Conservation (phyloP, 2,329 filamentous ascomycete genomes). For the Penicillium sp. region DNA sequence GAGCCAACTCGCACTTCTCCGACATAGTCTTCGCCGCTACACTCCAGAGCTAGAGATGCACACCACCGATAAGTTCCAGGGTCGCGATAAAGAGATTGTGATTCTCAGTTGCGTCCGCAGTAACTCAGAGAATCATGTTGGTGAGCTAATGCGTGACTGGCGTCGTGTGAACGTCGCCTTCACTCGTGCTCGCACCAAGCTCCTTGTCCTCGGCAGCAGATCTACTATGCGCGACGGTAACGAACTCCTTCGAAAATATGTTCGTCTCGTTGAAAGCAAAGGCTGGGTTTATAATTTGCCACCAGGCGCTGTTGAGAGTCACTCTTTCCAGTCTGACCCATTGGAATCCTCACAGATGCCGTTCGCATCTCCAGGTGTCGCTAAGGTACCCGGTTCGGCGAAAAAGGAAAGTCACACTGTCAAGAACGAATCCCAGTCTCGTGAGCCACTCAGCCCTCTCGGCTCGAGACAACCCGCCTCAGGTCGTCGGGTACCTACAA, state of each 20-base stretch:
- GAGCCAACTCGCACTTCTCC: slow-evolving; percentile 81
- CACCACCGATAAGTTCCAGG: slow-evolving; percentile 95
- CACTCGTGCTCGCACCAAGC: slow-evolving; percentile 86
- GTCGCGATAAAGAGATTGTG: slow-evolving; percentile 90
- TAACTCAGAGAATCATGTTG: slow-evolving; percentile 80
- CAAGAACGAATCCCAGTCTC: slow-evolving; percentile 22
- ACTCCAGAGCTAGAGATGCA: slow-evolving; percentile 80
- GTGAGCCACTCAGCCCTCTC: slow-evolving; percentile 33
- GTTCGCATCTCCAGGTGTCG: slow-evolving; percentile 19
- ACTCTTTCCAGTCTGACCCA: slow-evolving; percentile 60
- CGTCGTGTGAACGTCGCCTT: slow-evolving; percentile 93
- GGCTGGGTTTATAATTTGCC: slow-evolving; percentile 80
- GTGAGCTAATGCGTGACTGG: slow-evolving; percentile 89
- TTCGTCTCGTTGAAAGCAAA: slow-evolving; percentile 72
- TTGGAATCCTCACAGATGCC: slow-evolving; percentile 21
- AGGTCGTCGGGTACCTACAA: slow-evolving; percentile 55
- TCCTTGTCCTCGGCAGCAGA: slow-evolving; percentile 82
- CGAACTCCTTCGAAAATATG: slow-evolving; percentile 74
- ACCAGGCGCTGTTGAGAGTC: slow-evolving; percentile 61
- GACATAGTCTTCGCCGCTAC: slow-evolving; percentile 64
- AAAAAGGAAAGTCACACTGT: slow-evolving; percentile 24
- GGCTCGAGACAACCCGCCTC: slow-evolving; percentile 28
- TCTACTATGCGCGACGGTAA: slow-evolving; percentile 68
- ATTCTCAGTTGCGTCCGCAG: slow-evolving; percentile 84
- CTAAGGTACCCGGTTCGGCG: background rate